These are phyloP conservation scores for Amphirosellinia nigrospora DNA, from an alignment of 495 filamentous ascomycete genomes.

Conservation along the genomic window DNA sequence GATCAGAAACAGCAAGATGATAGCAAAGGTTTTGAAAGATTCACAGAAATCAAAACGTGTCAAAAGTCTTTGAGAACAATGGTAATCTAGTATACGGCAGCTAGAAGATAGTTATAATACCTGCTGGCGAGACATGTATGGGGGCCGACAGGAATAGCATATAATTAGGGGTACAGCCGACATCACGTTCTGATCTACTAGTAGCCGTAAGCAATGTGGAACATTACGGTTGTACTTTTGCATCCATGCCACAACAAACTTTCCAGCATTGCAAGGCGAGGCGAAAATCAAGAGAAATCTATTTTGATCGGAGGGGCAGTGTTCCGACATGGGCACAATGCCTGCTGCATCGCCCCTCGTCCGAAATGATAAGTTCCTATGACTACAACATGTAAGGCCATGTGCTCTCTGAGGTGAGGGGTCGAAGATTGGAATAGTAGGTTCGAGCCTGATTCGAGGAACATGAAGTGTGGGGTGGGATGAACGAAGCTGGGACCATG, in stretches of 20 bases:
- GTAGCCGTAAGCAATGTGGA: background rate
- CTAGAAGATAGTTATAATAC: background rate
- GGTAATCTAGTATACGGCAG: background rate
- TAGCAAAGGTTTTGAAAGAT: background rate
- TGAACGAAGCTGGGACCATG: background rate
- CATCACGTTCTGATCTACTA: background rate
- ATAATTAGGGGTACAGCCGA: background rate
- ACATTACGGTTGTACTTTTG: background rate
- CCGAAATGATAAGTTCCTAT: background rate
- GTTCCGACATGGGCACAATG: background rate
- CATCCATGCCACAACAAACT: too few species aligned
- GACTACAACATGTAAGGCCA: background rate
- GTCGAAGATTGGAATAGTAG: background rate
- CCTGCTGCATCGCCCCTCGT: background rate
- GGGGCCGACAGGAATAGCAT: slow-evolving; percentile 6
- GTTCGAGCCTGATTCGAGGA: slow-evolving; percentile 11
- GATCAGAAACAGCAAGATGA: background rate
- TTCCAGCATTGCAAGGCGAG: background rate
- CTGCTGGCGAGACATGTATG: background rate
- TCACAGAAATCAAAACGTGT: background rate
- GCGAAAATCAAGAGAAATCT: background rate
- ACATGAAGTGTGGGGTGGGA: background rate
- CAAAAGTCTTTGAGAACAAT: background rate
- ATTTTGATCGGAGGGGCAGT: background rate
- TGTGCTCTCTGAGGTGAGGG: background rate